Base-by-base conservation (phyloP, 106 monocot genomes). In the Phalaenopsis aphrodite region DNA sequence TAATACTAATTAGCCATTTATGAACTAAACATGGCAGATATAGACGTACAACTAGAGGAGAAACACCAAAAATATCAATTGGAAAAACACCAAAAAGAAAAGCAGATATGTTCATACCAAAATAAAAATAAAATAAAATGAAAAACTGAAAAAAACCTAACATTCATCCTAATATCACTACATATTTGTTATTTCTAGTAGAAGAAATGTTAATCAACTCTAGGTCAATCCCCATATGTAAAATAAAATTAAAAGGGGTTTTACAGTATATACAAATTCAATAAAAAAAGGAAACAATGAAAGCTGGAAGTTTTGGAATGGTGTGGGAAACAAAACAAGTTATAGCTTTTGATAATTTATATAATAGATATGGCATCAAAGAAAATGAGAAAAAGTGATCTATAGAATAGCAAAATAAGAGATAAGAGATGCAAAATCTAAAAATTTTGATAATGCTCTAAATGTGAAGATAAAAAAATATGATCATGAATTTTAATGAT, bases 51-150 rank as follows among this genome's bases (percentile, higher is more conserved):
- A 45, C 56, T 56, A 56, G 10, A 56, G 17, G 56, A 56, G 56
- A 56, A 56, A 61, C 61, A 21, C 61, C 61, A 61, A 61, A 61
- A 61, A 61, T 61, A 61, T 61, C 61, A 61, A 61, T 61, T 12
- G n/a, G 21, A 61, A 61, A 61, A 21, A 61, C 18, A 21, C 0
- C 3, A 52, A 52, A 52, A 12, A 52, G 52, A 52, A 52, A 52
- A 52, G 14, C 2, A 52, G 3, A 10, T 12, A 52, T 52, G 14
- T 52, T 12, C 52, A 14, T 12, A 10, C 52, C 52, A 10, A 2
- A 56, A 15, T 21, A 61, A 61, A 61, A 61, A 30, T 30, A 30
- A 30, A 30, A n/a, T n/a, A 9, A 1, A 56, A 15, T 21, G 21
- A 61, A 61, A 61, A 3, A 21, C 52, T 61, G n/a, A 61, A 21